A percentile compares a stretch with the other conserved stretches of the same genome.
phyloP scores from a whole-genome alignment of 2,329 filamentous ascomycete genomes.

The Lojkania enalia region DNA sequence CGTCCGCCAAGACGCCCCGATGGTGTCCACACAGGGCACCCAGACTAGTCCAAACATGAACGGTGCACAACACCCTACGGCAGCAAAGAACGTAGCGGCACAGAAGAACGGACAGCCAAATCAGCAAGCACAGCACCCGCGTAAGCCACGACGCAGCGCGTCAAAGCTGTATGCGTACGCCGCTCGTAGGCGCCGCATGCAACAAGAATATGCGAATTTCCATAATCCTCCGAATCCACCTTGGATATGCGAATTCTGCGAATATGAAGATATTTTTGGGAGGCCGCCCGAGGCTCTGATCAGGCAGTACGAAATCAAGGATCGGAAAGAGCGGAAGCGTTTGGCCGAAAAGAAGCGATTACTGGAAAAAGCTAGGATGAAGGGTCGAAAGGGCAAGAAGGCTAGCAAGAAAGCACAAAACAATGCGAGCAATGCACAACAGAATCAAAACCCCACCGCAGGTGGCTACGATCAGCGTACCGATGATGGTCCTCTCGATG shows the following conservation, averaged over 20 bases:
- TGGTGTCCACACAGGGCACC: constrained; percentile 57
- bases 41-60: constrained; percentile 59
- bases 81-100: constrained; percentile 31
- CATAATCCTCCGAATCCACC: constrained; percentile 79
- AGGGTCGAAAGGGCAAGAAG: constrained; percentile 88
- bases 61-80: constrained; percentile 37
- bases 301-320: constrained; percentile 91
- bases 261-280: constrained; percentile 97
- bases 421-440: constrained; percentile 36
- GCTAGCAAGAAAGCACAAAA: constrained; percentile 62
- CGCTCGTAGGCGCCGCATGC: constrained; percentile 74
- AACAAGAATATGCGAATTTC: constrained; percentile 76
- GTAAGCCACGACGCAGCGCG: constrained; percentile 65
- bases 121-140: constrained; percentile 54
- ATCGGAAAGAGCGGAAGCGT: constrained; percentile 79
- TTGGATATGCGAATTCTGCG: constrained; percentile 98
- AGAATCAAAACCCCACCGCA: constrained; percentile 35
- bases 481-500: constrained; percentile 37
- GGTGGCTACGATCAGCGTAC: constrained; percentile 36
- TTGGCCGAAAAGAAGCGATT: constrained; percentile 83
- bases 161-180: constrained; percentile 74
- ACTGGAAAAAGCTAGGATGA: constrained; percentile 91
- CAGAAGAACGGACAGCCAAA: constrained; percentile 45
- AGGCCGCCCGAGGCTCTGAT: constrained; percentile 81
- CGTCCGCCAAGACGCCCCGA: constrained; percentile 39